Evolutionary conservation across 805 yeast species (phyloP), one percentile per base, ranked within the genome.

Genomic region (Metschnikowia proteae): DNA sequence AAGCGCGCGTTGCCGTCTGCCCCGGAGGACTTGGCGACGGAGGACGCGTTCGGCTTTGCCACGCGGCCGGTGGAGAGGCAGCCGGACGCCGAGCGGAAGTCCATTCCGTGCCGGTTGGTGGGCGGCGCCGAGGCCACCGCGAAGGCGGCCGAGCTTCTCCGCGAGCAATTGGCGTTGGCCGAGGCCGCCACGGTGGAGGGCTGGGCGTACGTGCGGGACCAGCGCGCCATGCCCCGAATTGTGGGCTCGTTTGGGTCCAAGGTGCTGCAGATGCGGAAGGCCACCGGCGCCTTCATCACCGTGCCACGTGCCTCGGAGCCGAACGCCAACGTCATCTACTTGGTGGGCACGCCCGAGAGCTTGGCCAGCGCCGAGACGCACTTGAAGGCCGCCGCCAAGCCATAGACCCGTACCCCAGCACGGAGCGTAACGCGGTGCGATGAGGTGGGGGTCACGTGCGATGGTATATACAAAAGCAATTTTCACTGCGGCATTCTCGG

Each of bases 201-300:
- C 10, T 87, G 81, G 79, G 67, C 86, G 51, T 84, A 85, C 77
- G 67, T 81, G 35, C 66, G 78, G 37, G 74, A 79, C 49, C 65
- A 74, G 27, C 67, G 81, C 10, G 61, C 67, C 27, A 84, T 86
- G 65, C 78, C 84, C 49, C 79, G 75, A 62, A 73, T 88, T 46
- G 79, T 89, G 54, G 96, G 96, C 6, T 82, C 88, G 11, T 84
- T 80, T 56, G 96, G 96, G 41, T 67, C 82, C 32, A 81, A 79
- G 52, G 73, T 88, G 61, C 81, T 77, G 59, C 68, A 70, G 54
- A 75, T 88, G 50, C 82, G 94, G 70, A 70, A 71, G 27, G 70
- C 75, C 49, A 72, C 86, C 22, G 80, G 79, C 17, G 74, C 85
- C 34, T 74, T 79, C 49, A 78, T 87, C 52, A 73, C 75, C 43